A percentile compares a stretch with the other conserved stretches of the same genome.
phyloP scores from a whole-genome alignment of 2,329 filamentous ascomycete species.

The Pseudofabraea citricarpa region DNA sequence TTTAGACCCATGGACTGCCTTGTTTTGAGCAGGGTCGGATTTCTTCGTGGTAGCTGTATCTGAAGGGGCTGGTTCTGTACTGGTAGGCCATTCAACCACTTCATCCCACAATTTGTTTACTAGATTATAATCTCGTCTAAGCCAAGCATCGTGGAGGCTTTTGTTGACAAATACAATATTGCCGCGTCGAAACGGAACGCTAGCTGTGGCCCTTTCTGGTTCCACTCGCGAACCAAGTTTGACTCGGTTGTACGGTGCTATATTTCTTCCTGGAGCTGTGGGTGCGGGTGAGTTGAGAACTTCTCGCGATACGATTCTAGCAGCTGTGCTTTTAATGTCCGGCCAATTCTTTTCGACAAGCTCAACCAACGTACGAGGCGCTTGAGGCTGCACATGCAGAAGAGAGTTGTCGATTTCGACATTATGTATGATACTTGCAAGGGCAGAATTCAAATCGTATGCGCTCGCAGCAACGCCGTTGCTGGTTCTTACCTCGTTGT shows the following conservation, averaged over 20 bases:
- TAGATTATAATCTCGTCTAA: constrained; percentile 11
- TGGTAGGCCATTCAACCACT: not conserved
- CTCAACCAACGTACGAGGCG: constrained; percentile 6
- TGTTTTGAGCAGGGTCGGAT: constrained; percentile 15
- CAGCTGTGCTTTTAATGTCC: constrained; percentile 8
- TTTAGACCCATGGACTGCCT: not conserved
- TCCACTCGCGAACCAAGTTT: too few species aligned
- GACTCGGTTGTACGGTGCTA: too few species aligned
- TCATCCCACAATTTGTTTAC: not conserved
- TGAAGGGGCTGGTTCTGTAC: not conserved
- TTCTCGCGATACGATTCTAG: not conserved
- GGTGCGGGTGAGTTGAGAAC: not conserved
- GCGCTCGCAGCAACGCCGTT: constrained; percentile 4
- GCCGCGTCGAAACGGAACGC: not conserved
- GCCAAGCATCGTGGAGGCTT: constrained; percentile 18
- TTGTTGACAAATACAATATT: constrained; percentile 8
- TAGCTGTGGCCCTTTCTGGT: not conserved
- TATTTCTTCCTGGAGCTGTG: not conserved
- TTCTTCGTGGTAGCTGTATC: constrained; percentile 19
- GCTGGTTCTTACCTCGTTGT: not conserved
- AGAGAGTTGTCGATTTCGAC: constrained; percentile 7
- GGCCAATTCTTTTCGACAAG: constrained; percentile 15
- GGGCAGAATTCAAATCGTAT: constrained; percentile 6
- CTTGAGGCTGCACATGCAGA: not conserved
- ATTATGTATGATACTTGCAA: constrained; percentile 9